Percentiles rank a stretch among this genome's conserved stretches.
Conservation (phyloP, 2,329 filamentous ascomycete species). For the Fragosphaeria purpurea region DNA sequence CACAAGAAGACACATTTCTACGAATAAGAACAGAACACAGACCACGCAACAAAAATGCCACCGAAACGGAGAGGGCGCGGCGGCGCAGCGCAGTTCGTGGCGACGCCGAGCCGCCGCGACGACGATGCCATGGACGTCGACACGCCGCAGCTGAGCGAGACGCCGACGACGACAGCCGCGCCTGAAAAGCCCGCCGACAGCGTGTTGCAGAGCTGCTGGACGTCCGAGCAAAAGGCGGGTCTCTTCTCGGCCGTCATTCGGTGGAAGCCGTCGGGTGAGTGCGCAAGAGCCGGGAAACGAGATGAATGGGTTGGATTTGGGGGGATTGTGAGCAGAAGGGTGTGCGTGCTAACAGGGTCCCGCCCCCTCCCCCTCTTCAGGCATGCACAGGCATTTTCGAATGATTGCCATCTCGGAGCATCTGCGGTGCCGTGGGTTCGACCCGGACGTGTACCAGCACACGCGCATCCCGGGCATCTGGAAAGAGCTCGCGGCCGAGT, state of each 20-base stretch:
- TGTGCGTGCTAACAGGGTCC: not conserved
- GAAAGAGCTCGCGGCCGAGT: slow-evolving; percentile 73
- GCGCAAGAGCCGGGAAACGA: too few relatives aligned
- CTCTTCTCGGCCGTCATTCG: slow-evolving; percentile 86
- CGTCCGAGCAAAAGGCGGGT: slow-evolving; percentile 86
- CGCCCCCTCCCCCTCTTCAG: slow-evolving; percentile 28
- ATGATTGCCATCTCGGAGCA: slow-evolving; percentile 80
- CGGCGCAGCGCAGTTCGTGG: slow-evolving; percentile 21
- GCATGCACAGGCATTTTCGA: slow-evolving; percentile 89
- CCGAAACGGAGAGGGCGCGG: slow-evolving; percentile 59
- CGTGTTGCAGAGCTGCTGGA: slow-evolving; percentile 66
- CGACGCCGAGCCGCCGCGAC: slow-evolving; percentile 36
- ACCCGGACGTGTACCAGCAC: slow-evolving; percentile 60
- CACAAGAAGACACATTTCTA: too few relatives aligned
- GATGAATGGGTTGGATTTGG: not conserved
- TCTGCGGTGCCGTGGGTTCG: slow-evolving; percentile 68
- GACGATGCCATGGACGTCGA: slow-evolving; percentile 54
- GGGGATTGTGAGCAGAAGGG: not conserved
- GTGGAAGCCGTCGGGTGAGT: slow-evolving; percentile 85
- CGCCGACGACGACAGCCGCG: slow-evolving; percentile 26
- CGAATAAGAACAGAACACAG: too few relatives aligned
- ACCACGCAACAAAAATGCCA: slow-evolving; percentile 32
- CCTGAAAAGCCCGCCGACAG: slow-evolving; percentile 4
- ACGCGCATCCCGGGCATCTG: slow-evolving; percentile 87
- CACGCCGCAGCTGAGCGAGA: slow-evolving; percentile 45